A percentile compares a stretch with the other conserved stretches of the same genome.
Conservation (phyloP, 1,284 basidiomycete genomes). For the Caloboletus firmus region DNA sequence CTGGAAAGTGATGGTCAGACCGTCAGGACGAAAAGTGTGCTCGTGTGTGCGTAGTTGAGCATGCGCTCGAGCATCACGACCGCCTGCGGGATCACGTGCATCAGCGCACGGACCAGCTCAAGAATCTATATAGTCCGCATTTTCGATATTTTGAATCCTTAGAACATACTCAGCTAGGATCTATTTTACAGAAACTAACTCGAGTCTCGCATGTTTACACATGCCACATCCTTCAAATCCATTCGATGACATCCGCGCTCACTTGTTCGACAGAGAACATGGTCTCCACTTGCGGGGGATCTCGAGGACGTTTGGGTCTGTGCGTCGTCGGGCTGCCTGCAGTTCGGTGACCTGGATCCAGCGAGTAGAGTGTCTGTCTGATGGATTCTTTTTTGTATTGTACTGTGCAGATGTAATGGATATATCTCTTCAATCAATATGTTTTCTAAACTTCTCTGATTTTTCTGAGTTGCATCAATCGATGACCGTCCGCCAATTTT, state of each 20-base stretch:
- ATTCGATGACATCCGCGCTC: conserved; percentile 72
- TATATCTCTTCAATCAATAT: too few relatives aligned
- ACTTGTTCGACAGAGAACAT: conserved; percentile 80
- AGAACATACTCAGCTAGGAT: conserved; percentile 89
- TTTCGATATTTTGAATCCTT: conserved; percentile 37
- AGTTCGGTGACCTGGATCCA: conserved; percentile 43
- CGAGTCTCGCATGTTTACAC: conserved; percentile 85
- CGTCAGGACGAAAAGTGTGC: too few relatives aligned
- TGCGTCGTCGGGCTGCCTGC: conserved; percentile 39
- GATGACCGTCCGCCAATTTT: too few relatives aligned
- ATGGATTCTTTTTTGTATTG: conserved; percentile 55
- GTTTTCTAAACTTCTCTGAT: too few relatives aligned
- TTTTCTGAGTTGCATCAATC: too few relatives aligned
- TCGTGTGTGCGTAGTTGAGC: too few relatives aligned
- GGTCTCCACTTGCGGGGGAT: conserved; percentile 40
- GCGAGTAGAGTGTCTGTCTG: conserved; percentile 74
- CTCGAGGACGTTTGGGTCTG: conserved; percentile 75
- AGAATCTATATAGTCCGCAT: neutral
- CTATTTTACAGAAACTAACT: conserved; percentile 89
- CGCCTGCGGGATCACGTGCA: neutral
- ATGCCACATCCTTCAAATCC: conserved; percentile 80
- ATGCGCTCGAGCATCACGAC: too few relatives aligned
- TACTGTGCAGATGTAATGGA: too few relatives aligned
- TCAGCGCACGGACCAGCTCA: neutral
- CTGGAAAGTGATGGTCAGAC: too few relatives aligned